phyloP scores from a whole-genome alignment of 805 yeast species.

The Yarrowia bubula region DNA sequence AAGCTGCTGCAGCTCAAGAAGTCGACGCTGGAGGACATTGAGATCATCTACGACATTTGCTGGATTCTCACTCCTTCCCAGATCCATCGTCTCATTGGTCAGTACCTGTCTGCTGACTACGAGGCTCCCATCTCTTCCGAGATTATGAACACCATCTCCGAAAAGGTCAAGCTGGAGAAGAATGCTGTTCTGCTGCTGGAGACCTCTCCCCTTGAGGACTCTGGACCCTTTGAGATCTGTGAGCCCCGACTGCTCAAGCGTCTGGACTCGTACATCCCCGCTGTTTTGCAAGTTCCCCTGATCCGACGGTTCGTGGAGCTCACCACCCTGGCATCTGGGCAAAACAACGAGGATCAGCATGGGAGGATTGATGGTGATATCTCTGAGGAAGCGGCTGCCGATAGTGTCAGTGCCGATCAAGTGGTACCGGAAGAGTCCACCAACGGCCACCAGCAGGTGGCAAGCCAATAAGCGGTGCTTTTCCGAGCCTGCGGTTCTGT shows the following conservation, averaged over 20 bases:
- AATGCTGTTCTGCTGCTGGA: slow-evolving; percentile 41
- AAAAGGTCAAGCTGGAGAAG: slow-evolving; percentile 42
- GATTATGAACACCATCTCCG: slow-evolving; percentile 74
- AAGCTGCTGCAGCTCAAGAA: slow-evolving; percentile 90
- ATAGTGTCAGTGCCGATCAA: slow-evolving; percentile 25
- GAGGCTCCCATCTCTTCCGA: slow-evolving; percentile 87
- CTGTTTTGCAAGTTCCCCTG: slow-evolving; percentile 85
- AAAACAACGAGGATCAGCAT: slow-evolving; percentile 23
- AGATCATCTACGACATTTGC: slow-evolving; percentile 90
- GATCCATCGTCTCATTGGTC: slow-evolving; percentile 85
- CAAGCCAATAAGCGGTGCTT: slow-evolving; percentile 26
- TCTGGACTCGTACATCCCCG: slow-evolving; percentile 73
- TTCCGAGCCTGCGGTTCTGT: slow-evolving; percentile 24
- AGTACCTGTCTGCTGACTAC: slow-evolving; percentile 88
- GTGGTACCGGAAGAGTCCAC: slow-evolving; percentile 14
- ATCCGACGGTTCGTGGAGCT: slow-evolving; percentile 86
- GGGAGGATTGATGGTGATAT: slow-evolving; percentile 26
- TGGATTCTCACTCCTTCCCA: slow-evolving; percentile 93
- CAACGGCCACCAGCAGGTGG: slow-evolving; percentile 24
- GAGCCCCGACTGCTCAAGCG: slow-evolving; percentile 69
- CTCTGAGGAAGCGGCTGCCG: slow-evolving; percentile 28
- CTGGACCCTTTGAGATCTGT: slow-evolving; percentile 44
- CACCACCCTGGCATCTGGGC: slow-evolving; percentile 37
- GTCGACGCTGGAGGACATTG: slow-evolving; percentile 83
- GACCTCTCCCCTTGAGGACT: slow-evolving; percentile 43